Evolutionary conservation across 768 basidiomycete species (phyloP).

Genomic region (Calocybe indica): DNA sequence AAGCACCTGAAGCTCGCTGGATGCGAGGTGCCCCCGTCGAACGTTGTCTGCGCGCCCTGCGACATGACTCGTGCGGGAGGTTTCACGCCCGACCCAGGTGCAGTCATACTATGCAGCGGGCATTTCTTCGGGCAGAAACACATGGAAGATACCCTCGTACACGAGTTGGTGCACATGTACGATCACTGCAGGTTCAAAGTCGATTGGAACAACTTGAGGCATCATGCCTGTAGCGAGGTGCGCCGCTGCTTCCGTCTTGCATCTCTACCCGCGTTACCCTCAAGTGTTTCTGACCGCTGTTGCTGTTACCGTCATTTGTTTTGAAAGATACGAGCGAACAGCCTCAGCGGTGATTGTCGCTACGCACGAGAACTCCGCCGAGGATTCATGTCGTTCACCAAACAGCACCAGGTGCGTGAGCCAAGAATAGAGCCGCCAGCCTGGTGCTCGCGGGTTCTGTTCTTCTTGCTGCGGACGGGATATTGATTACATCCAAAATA

Average conservation of each 20-base stretch:
- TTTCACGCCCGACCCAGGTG: conserved; percentile 71
- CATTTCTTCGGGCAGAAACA: conserved; percentile 76
- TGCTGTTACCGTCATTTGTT: background rate
- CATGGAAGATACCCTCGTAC: conserved; percentile 89
- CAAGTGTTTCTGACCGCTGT: background rate
- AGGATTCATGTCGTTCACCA: conserved; percentile 75
- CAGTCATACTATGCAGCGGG: conserved; percentile 82
- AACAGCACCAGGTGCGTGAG: conserved; percentile 81
- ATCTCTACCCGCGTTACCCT: background rate
- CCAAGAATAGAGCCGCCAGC: no score
- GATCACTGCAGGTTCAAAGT: conserved; percentile 95
- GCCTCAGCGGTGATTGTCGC: conserved; percentile 87
- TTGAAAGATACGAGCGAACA: conserved; percentile 88
- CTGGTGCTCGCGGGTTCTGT: background rate
- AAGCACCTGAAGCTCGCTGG: conserved; percentile 80
- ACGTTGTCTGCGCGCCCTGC: conserved; percentile 85
- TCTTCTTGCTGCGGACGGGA: conserved; percentile 1
- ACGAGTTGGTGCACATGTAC: conserved; percentile 93
- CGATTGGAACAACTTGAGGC: conserved; percentile 83
- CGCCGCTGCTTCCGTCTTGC: conserved; percentile 17
- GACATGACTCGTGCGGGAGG: conserved; percentile 70
- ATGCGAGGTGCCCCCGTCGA: conserved; percentile 60
- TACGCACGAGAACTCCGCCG: conserved; percentile 78
- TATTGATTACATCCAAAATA: conserved; percentile 6
- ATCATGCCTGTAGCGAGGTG: conserved; percentile 97